phyloP scores from a whole-genome alignment of 805 yeast genomes.

The Kodamaea fukazawae region DNA sequence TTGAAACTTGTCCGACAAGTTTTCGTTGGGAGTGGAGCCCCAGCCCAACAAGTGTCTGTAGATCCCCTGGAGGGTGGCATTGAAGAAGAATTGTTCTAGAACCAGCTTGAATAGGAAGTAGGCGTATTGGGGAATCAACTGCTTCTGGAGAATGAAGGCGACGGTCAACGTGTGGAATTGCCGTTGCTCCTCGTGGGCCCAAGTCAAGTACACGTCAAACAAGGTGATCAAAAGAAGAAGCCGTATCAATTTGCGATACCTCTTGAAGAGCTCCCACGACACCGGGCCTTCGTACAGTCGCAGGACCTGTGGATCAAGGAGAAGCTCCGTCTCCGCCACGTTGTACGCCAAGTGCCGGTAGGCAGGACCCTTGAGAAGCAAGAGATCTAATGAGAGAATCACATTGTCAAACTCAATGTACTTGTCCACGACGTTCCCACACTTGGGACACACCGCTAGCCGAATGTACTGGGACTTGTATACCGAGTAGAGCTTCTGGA shows the following conservation, averaged over 20 bases:
- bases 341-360: constrained; percentile 85
- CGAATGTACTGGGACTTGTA: constrained; percentile 79
- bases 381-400: constrained; percentile 74
- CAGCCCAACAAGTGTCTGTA: constrained; percentile 18
- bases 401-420: constrained; percentile 90
- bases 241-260: constrained; percentile 33
- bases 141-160: constrained; percentile 26
- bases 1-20: constrained; percentile 25
- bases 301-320: constrained; percentile 4
- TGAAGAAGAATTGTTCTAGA: constrained; percentile 43
- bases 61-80: constrained; percentile 29
- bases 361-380: constrained; percentile 83
- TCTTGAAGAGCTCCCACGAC: constrained; percentile 5
- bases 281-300: not conserved
- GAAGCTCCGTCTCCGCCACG: constrained; percentile 36
- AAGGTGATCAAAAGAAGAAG: constrained; percentile 62
- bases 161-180: constrained; percentile 26
- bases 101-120: constrained; percentile 55
- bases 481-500: constrained; percentile 61
- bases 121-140: constrained; percentile 50
- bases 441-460: constrained; percentile 69
- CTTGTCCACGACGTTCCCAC: constrained; percentile 78
- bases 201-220: constrained; percentile 84
- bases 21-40: constrained; percentile 19
- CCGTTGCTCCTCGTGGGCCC: constrained; percentile 86